These are phyloP conservation scores for Arthrobotrys iridis DNA, from an alignment of 2,329 filamentous ascomycete species.

Conservation along the genomic window DNA sequence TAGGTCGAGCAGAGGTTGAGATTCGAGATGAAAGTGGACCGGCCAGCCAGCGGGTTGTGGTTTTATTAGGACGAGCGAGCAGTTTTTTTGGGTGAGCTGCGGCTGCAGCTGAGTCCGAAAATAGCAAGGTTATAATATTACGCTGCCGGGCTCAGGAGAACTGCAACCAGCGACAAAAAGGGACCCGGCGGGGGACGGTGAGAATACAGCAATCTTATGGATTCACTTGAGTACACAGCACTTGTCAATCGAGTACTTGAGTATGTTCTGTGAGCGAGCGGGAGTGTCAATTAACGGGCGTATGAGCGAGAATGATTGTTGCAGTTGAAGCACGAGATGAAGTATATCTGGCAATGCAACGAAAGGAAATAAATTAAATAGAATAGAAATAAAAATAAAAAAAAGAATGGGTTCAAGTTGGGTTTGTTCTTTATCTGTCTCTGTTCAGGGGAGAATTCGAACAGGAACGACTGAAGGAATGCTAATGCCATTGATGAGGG, in stretches of 20 bases:
- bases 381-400: too few species aligned
- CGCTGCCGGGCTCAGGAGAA: slow-evolving; percentile 16
- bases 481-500: too few species aligned
- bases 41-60: too few species aligned
- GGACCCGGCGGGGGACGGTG: slow-evolving; percentile 1
- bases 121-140: slow-evolving; percentile 18
- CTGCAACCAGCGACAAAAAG: background rate
- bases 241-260: background rate
- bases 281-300: background rate
- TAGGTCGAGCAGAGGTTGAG: too few species aligned
- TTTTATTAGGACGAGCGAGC: slow-evolving; percentile 14
- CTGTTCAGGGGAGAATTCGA: too few species aligned
- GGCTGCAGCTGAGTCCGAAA: slow-evolving; percentile 32
- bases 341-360: too few species aligned
- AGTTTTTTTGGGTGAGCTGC: slow-evolving; percentile 12
- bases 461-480: too few species aligned
- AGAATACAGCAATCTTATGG: background rate
- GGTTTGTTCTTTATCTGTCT: too few species aligned
- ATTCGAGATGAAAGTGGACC: background rate
- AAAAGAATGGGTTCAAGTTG: too few species aligned
- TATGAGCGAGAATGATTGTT: slow-evolving; percentile 13
- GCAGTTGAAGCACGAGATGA: too few species aligned
- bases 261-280: background rate
- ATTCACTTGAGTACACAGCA: too few species aligned
- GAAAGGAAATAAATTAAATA: too few species aligned